phyloP scores from a whole-genome alignment of 2,329 filamentous ascomycete genomes.

The Corinectria fuckeliana region DNA sequence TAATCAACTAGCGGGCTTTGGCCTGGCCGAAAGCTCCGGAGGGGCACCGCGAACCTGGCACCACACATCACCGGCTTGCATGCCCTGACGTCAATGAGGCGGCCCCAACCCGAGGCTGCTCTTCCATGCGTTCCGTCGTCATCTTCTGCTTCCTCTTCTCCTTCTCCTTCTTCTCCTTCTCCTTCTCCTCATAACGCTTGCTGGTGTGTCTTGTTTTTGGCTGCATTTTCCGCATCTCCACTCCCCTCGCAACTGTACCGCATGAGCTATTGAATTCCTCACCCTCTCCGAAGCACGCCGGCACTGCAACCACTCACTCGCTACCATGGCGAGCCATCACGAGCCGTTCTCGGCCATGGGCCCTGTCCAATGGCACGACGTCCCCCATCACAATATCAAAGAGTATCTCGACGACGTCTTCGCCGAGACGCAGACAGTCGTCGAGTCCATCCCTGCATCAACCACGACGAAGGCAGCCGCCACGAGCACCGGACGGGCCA shows the following conservation, averaged over 20 bases:
- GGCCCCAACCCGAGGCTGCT: not conserved
- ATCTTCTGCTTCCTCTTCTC: not conserved
- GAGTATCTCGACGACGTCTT: conserved; percentile 67
- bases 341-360: conserved; percentile 63
- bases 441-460: conserved; percentile 74
- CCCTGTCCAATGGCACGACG: conserved; percentile 59
- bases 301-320: too few relatives aligned
- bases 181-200: not conserved
- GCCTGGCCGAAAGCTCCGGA: conserved; percentile 2
- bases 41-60: not conserved
- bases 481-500: conserved; percentile 53
- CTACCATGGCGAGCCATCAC: conserved; percentile 63
- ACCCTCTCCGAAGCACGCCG: not conserved
- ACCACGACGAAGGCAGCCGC: conserved; percentile 46
- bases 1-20: not conserved
- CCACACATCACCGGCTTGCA: conserved; percentile 1
- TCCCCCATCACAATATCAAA: conserved; percentile 55
- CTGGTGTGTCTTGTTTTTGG: not conserved
- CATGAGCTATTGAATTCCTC: conserved; percentile 5
- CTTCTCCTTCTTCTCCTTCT: not conserved
- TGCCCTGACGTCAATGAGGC: conserved; percentile 24
- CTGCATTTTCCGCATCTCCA: not conserved
- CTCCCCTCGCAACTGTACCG: not conserved
- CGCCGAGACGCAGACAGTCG: conserved; percentile 69
- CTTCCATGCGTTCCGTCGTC: conserved; percentile 8